Conservation (phyloP, 1,139 yeast genomes). For the Entelexis sorbosivorans region DNA sequence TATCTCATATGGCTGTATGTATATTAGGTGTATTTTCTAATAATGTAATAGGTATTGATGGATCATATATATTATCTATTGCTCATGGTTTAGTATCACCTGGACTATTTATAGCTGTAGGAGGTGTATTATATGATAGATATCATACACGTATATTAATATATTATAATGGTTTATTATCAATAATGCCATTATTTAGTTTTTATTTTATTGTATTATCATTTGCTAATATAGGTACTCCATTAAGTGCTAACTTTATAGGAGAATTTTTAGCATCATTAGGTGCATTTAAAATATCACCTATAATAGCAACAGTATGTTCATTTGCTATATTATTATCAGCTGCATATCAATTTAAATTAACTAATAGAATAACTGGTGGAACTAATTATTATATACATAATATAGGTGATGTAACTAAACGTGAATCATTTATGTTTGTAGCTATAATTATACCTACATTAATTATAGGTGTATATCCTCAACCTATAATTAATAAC, state of each 20-base stretch:
- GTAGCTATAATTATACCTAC: background rate
- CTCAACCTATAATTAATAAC: background rate
- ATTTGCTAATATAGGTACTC: background rate
- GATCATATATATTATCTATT: background rate
- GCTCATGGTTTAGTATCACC: background rate
- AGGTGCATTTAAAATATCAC: background rate
- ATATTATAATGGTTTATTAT: background rate
- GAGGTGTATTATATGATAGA: background rate
- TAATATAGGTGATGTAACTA: constrained; percentile 1
- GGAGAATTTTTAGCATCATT: background rate
- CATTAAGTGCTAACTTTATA: background rate
- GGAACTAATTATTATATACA: background rate
- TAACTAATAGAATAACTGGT: background rate
- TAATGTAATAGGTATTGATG: background rate
- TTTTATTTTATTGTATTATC: background rate
- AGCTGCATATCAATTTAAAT: constrained; percentile 1
- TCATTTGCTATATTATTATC: background rate
- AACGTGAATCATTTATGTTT: constrained; percentile 1
- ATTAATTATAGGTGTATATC: background rate
- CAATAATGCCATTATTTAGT: background rate
- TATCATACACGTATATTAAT: background rate
- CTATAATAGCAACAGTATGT: background rate
- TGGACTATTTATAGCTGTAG: background rate
- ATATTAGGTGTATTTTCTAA: background rate
- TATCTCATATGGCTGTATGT: background rate